Conservation (phyloP, 2,329 filamentous ascomycete genomes). For the Aspergillus amoenus region DNA sequence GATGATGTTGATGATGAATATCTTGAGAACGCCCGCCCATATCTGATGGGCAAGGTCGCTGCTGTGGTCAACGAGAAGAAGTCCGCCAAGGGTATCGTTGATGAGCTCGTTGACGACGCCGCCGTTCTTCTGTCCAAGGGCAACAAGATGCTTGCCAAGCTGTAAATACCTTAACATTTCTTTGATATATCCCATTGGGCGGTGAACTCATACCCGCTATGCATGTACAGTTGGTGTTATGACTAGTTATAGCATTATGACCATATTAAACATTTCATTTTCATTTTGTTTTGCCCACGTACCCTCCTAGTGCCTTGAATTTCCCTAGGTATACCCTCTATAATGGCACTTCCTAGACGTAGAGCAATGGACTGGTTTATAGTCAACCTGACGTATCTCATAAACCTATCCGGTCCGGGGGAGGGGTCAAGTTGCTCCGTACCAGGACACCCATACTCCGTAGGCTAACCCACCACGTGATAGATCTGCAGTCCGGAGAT, state of each 20-base stretch:
- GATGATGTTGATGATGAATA: conserved; percentile 75
- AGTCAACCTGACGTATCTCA: too few species aligned
- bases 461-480: too few species aligned
- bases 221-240: conserved; percentile 11
- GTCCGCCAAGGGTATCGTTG: conserved; percentile 84
- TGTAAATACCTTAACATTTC: conserved; percentile 50
- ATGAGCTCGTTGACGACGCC: conserved; percentile 88
- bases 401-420: too few species aligned
- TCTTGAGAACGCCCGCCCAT: conserved; percentile 87
- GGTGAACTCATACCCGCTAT: conserved; percentile 1
- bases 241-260: conserved; percentile 7
- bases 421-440: too few species aligned
- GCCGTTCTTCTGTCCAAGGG: conserved; percentile 68
- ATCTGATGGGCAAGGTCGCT: conserved; percentile 94
- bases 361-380: too few species aligned
- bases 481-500: too few species aligned
- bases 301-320: too few species aligned
- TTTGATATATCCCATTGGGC: not conserved
- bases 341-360: too few species aligned
- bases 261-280: not conserved
- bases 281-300: not conserved
- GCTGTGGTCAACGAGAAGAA: conserved; percentile 93
- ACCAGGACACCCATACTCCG: too few species aligned
- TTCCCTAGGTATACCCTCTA: too few species aligned
- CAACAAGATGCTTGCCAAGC: conserved; percentile 66